Evolutionary conservation across 2,329 filamentous ascomycete species (phyloP).

Genomic region (Emericellopsis cladophorae): DNA sequence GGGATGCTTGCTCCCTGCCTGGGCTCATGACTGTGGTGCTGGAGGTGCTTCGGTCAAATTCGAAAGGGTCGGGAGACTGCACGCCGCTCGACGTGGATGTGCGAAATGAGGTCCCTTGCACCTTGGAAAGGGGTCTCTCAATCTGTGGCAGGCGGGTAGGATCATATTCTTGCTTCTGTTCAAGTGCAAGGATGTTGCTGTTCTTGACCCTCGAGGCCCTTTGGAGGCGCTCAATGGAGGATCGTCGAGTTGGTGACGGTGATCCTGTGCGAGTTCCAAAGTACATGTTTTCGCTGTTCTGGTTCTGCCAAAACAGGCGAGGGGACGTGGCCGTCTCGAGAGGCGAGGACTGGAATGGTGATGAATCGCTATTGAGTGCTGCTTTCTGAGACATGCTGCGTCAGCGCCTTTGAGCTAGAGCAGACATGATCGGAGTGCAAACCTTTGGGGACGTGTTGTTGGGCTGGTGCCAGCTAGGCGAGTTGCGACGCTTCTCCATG

Average conservation of each 20-base stretch:
- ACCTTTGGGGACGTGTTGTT: conserved; percentile 21
- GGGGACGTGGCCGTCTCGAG: conserved; percentile 58
- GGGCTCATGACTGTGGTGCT: conserved; percentile 32
- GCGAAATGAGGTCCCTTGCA: conserved; percentile 60
- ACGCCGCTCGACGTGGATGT: conserved; percentile 41
- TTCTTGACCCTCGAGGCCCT: conserved; percentile 93
- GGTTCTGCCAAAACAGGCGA: conserved; percentile 81
- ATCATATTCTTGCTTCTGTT: conserved; percentile 88
- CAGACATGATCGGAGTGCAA: conserved; percentile 6
- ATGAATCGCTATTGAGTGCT: conserved; percentile 58
- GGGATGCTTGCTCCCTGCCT: conserved; percentile 62
- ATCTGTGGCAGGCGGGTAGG: conserved; percentile 64
- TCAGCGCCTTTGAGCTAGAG: conserved; percentile 31
- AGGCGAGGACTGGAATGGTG: conserved; percentile 77
- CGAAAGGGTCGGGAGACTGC: conserved; percentile 31
- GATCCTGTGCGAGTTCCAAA: conserved; percentile 47
- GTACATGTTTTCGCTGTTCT: conserved; percentile 66
- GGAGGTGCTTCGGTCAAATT: conserved; percentile 40
- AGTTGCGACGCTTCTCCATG: conserved; percentile 78
- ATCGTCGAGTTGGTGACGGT: conserved; percentile 64
- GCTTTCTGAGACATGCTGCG: conserved; percentile 40
- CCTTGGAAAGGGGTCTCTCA: conserved; percentile 68
- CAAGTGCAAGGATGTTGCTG: conserved; percentile 90
- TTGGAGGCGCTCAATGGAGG: conserved; percentile 91
- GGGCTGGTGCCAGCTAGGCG: conserved; percentile 72